Evolutionary conservation across 257 asterid genomes (phyloP).

Genomic region (Capsicum pubescens): DNA sequence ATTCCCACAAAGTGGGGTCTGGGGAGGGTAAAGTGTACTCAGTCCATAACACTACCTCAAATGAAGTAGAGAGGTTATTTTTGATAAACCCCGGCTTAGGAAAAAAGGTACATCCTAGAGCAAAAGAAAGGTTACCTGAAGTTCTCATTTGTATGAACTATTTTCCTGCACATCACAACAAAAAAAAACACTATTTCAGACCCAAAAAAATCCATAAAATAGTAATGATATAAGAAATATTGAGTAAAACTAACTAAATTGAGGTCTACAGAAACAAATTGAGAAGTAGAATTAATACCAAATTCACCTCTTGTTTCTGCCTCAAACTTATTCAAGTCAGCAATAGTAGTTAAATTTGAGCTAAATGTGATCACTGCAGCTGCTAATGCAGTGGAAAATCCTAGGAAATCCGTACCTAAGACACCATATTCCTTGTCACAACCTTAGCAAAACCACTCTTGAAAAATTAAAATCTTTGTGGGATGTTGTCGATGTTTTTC

Average conservation of each 20-base stretch:
- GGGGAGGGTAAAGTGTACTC: too few species aligned
- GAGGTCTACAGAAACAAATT: conserved; percentile 93
- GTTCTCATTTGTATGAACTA: conserved; percentile 85
- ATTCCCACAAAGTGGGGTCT: too few species aligned
- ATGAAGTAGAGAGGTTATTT: too few species aligned
- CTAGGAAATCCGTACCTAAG: too few species aligned
- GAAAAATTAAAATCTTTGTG: too few species aligned
- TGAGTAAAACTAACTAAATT: conserved; percentile 45
- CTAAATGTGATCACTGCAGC: conserved; percentile 75
- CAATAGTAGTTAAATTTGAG: conserved; percentile 61
- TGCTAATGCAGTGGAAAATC: conserved; percentile 67
- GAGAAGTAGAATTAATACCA: conserved; percentile 98
- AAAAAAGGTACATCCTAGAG: background rate
- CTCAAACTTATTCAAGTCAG: conserved; percentile 39
- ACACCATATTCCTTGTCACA: too few species aligned
- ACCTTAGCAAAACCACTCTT: too few species aligned
- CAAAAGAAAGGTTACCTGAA: conserved; percentile 63
- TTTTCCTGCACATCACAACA: conserved; percentile 65
- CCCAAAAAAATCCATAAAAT: background rate
- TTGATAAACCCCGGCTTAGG: too few species aligned
- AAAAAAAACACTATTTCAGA: background rate
- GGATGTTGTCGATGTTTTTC: too few species aligned
- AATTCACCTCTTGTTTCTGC: conserved; percentile 97
- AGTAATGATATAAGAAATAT: background rate
- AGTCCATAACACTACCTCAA: too few species aligned